A percentile compares a stretch with the other conserved stretches of the same genome.
These are phyloP conservation scores for Penicillium manginii DNA, from an alignment of 495 filamentous ascomycete species.

Conservation along the genomic window DNA sequence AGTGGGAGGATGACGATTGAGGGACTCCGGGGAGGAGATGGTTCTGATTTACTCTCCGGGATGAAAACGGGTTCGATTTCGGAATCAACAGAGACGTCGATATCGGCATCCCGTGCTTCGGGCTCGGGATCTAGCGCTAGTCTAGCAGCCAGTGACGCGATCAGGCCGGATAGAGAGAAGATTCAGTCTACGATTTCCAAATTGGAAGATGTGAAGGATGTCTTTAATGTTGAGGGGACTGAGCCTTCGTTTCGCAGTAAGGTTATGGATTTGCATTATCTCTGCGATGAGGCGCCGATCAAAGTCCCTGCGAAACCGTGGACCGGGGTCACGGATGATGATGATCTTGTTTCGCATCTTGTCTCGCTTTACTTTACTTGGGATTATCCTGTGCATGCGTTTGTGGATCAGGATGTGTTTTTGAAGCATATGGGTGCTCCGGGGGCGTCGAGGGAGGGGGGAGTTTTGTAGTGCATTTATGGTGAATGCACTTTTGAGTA, in stretches of 20 bases:
- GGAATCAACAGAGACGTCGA: neutral
- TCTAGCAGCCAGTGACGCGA: neutral
- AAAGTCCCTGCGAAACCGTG: slow-evolving; percentile 52
- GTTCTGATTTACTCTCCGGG: too few relatives aligned
- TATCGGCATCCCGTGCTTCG: too few relatives aligned
- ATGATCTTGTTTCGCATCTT: slow-evolving; percentile 56
- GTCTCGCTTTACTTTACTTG: slow-evolving; percentile 59
- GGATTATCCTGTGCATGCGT: slow-evolving; percentile 55
- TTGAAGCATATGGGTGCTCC: slow-evolving; percentile 46
- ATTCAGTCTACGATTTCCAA: slow-evolving; percentile 14
- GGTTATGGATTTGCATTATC: slow-evolving; percentile 53
- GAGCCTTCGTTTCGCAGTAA: slow-evolving; percentile 43
- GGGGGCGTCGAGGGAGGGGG: slow-evolving; percentile 23
- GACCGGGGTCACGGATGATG: slow-evolving; percentile 54
- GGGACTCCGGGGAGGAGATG: too few relatives aligned
- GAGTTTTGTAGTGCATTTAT: slow-evolving; percentile 57
- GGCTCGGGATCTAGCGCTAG: too few relatives aligned
- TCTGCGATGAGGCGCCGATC: slow-evolving; percentile 45
- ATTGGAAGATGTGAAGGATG: slow-evolving; percentile 36
- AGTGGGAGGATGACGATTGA: neutral
- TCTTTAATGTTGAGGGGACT: slow-evolving; percentile 39
- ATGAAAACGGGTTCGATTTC: neutral
- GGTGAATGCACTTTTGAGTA: slow-evolving; percentile 57
- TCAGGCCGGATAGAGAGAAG: slow-evolving; percentile 11
- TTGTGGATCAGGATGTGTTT: slow-evolving; percentile 54